These are phyloP conservation scores for Mycena crocata DNA, from an alignment of 768 basidiomycete species.

Conservation along the genomic window DNA sequence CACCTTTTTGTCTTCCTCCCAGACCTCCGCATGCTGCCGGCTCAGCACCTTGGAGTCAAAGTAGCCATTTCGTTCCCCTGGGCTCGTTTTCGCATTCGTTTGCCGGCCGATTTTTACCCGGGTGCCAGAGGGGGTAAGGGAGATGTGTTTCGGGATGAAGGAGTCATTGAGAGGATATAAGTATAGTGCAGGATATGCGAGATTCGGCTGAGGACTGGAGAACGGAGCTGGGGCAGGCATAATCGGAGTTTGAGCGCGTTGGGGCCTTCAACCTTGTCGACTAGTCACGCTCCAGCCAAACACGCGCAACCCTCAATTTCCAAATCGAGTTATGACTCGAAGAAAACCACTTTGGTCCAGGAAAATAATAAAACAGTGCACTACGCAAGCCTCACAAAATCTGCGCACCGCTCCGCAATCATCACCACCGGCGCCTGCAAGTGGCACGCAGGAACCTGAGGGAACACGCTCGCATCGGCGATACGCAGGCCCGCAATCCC, in stretches of 20 bases:
- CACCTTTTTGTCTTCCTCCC: slow-evolving; percentile 92
- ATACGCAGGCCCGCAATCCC: not conserved
- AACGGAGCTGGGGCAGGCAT: slow-evolving; percentile 31
- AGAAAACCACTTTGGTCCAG: too few relatives aligned
- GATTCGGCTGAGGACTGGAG: slow-evolving; percentile 24
- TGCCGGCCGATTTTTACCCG: slow-evolving; percentile 94
- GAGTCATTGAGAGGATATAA: slow-evolving; percentile 95
- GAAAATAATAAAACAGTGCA: too few relatives aligned
- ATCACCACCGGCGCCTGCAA: slow-evolving; percentile 6
- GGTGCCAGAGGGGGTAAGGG: slow-evolving; percentile 67
- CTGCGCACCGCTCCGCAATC: slow-evolving; percentile 4
- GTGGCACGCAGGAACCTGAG: not conserved
- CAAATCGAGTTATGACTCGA: too few relatives aligned
- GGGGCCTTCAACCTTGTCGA: slow-evolving; percentile 13
- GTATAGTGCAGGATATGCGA: slow-evolving; percentile 58
- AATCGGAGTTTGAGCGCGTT: slow-evolving; percentile 21
- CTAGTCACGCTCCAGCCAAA: not conserved
- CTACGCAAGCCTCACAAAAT: too few relatives aligned
- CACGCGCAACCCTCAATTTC: too few relatives aligned
- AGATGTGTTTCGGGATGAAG: slow-evolving; percentile 94
- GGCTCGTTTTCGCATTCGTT: slow-evolving; percentile 95
- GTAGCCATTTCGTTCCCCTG: slow-evolving; percentile 93
- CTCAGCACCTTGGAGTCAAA: slow-evolving; percentile 96
- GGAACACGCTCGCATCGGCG: slow-evolving; percentile 1
- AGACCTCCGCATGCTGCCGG: slow-evolving; percentile 97